These are phyloP conservation scores for Eutrema yunnanense DNA, from an alignment of 345 rosid species.

Conservation along the genomic window DNA sequence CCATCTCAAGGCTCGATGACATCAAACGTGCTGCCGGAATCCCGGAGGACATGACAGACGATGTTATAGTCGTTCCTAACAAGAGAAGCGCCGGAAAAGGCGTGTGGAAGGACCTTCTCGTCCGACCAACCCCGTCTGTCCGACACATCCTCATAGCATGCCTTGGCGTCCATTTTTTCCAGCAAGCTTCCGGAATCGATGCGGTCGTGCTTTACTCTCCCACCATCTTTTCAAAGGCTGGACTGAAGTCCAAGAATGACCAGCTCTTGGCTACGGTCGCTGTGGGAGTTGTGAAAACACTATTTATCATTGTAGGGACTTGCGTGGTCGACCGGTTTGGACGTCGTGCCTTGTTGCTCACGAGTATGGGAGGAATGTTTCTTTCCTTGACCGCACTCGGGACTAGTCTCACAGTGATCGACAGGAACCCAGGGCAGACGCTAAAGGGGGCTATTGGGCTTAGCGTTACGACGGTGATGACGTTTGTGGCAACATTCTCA, in stretches of 20 bases:
- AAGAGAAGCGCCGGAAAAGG: conserved; percentile 32
- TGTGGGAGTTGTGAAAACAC: conserved; percentile 46
- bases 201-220: conserved; percentile 64
- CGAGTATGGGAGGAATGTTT: conserved; percentile 54
- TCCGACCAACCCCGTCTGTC: conserved; percentile 42
- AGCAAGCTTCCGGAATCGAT: conserved; percentile 72
- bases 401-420: conserved; percentile 33
- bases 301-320: conserved; percentile 44
- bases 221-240: conserved; percentile 49
- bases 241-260: conserved; percentile 40
- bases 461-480: conserved; percentile 43
- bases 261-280: conserved; percentile 50
- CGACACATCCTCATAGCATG: conserved; percentile 53
- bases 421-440: conserved; percentile 28
- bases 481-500: conserved; percentile 57
- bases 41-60: conserved; percentile 35
- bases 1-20: conserved; percentile 40
- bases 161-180: conserved; percentile 58
- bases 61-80: conserved; percentile 18
- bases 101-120: conserved; percentile 55
- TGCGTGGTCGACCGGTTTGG: conserved; percentile 51
- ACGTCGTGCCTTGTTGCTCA: conserved; percentile 52
- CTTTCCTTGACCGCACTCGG: conserved; percentile 44
- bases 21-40: conserved; percentile 36
- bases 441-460: conserved; percentile 37